Percentiles rank a stretch among this genome's conserved stretches.
These are phyloP conservation scores for Sporothrix euskadiensis DNA, from an alignment of 2,329 filamentous ascomycete genomes.

Conservation along the genomic window DNA sequence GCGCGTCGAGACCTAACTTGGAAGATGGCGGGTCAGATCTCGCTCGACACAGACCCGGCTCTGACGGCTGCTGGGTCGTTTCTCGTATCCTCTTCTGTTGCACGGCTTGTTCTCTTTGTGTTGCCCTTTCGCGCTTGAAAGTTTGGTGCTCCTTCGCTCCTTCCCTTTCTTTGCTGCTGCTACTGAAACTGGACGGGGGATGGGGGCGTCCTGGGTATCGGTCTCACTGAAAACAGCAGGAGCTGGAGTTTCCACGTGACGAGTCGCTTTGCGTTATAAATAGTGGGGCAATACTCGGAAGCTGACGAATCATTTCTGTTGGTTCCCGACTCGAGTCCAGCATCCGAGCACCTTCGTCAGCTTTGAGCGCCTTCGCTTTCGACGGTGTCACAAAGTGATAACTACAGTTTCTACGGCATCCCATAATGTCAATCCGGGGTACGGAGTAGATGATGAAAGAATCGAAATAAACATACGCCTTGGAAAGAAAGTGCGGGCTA, in stretches of 20 bases:
- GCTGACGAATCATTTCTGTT: background rate
- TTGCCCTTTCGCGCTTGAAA: background rate
- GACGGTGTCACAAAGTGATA: background rate
- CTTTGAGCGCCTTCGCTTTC: background rate
- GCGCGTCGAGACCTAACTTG: background rate
- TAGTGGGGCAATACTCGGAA: background rate
- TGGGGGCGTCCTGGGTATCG: background rate
- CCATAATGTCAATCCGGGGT: background rate
- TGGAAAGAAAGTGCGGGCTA: background rate
- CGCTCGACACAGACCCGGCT: background rate
- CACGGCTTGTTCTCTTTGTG: background rate
- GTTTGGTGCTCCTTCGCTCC: background rate
- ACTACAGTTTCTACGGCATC: background rate
- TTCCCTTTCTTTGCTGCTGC: background rate
- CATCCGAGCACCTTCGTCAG: background rate
- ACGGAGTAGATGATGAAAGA: background rate
- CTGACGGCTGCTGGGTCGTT: background rate
- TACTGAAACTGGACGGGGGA: background rate
- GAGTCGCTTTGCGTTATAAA: background rate
- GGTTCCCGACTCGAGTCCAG: background rate
- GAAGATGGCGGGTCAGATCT: background rate
- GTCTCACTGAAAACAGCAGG: background rate
- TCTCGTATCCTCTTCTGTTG: background rate
- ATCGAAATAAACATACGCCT: background rate
- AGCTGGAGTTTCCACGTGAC: constrained; percentile 2